phyloP scores from a whole-genome alignment of 768 basidiomycete species.

The Hydnum rufescens region DNA sequence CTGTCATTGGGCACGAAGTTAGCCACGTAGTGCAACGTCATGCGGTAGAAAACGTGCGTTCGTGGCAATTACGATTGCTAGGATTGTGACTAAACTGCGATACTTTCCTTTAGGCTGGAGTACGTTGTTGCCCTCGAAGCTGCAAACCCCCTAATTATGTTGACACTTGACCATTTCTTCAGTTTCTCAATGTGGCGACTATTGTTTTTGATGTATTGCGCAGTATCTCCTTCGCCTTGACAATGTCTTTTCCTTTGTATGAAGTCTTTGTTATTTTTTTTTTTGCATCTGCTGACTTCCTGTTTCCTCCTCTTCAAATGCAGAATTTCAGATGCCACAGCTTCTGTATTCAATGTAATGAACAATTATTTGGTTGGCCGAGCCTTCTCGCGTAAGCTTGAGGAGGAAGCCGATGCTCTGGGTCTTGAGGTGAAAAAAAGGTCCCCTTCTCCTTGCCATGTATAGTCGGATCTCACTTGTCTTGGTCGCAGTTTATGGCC shows the following conservation, averaged over 20 bases:
- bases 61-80: too few species aligned
- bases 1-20: constrained; percentile 24
- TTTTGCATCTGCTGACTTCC: background rate
- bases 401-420: constrained; percentile 25
- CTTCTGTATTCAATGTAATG: constrained; percentile 21
- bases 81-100: constrained; percentile 1
- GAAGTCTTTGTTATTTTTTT: constrained; percentile 9
- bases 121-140: background rate
- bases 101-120: background rate
- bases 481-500: constrained; percentile 20
- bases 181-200: constrained; percentile 23
- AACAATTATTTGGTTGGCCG: constrained; percentile 22
- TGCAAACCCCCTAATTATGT: background rate
- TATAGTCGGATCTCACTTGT: background rate
- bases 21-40: constrained; percentile 22
- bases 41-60: constrained; percentile 25
- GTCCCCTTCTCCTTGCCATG: background rate
- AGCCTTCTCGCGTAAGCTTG: constrained; percentile 25
- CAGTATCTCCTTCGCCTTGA: constrained; percentile 23
- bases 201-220: constrained; percentile 26
- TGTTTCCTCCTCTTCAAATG: background rate
- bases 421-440: constrained; percentile 19
- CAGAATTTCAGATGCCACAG: constrained; percentile 21
- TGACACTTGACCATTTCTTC: background rate
- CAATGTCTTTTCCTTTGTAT: constrained; percentile 24